Conservation (phyloP, 768 basidiomycete genomes). For the Xerocomus potaroensis region DNA sequence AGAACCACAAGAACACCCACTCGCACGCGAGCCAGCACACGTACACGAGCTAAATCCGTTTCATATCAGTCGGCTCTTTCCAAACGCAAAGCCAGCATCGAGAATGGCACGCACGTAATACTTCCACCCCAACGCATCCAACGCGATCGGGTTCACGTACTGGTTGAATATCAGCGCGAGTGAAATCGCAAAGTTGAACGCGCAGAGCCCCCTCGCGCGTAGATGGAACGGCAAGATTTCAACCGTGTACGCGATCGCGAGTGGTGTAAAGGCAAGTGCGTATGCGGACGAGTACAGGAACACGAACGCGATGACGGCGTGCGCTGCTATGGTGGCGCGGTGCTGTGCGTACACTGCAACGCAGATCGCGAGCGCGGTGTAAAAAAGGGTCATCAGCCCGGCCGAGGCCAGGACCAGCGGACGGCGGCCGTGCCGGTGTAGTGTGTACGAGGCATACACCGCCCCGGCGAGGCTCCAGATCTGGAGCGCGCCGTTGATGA, state of each 20-base stretch:
- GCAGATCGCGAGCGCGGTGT: conserved; percentile 63
- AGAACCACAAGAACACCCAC: conserved; percentile 9
- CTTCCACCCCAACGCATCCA: conserved; percentile 49
- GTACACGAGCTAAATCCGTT: conserved; percentile 11
- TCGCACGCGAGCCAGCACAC: conserved; percentile 18
- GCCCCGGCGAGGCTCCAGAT: conserved; percentile 29
- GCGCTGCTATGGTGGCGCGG: conserved; percentile 41
- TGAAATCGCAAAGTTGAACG: conserved; percentile 65
- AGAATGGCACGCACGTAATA: conserved; percentile 29
- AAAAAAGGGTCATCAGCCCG: conserved; percentile 59
- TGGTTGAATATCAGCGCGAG: conserved; percentile 74
- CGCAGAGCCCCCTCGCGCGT: conserved; percentile 74
- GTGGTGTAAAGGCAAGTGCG: conserved; percentile 74
- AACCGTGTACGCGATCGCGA: conserved; percentile 57
- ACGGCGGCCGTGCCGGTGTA: conserved; percentile 65
- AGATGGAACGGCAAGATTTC: conserved; percentile 81
- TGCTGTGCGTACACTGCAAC: conserved; percentile 51
- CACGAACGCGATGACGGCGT: conserved; percentile 49
- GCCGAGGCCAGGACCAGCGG: conserved; percentile 58
- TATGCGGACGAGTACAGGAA: conserved; percentile 50
- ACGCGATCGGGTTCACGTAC: conserved; percentile 74
- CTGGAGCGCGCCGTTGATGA: conserved; percentile 62
- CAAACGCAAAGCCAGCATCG: no score
- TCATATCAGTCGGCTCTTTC: neutral
- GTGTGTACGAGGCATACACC: conserved; percentile 21